Conservation (phyloP, 2,329 filamentous ascomycete species). For the Dendryphion nanum region DNA sequence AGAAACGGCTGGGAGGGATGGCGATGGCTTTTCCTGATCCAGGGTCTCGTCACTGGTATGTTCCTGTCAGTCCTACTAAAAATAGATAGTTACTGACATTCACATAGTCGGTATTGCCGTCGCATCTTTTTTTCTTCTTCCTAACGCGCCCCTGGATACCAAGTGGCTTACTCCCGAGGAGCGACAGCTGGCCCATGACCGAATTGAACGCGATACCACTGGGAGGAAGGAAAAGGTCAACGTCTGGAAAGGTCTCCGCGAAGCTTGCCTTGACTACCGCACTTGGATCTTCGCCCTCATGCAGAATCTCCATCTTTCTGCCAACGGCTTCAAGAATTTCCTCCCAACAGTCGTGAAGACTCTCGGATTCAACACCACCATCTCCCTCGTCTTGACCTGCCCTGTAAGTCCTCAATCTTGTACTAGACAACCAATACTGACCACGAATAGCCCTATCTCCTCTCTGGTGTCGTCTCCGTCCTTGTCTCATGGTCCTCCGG, state of each 20-base stretch:
- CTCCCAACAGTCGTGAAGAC: constrained; percentile 33
- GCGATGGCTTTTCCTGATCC: constrained; percentile 46
- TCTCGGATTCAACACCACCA: constrained; percentile 28
- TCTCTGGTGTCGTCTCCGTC: constrained; percentile 24
- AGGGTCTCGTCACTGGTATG: constrained; percentile 34
- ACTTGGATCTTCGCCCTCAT: constrained; percentile 18
- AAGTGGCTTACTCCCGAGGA: constrained; percentile 46
- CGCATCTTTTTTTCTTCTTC: constrained; percentile 20
- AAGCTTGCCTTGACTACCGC: constrained; percentile 13
- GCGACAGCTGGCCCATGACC: constrained; percentile 31
- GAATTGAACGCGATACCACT: constrained; percentile 46
- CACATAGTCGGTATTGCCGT: constrained; percentile 8
- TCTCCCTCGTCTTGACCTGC: constrained; percentile 26
- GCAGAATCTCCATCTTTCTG: constrained; percentile 16
- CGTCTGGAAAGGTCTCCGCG: constrained; percentile 14
- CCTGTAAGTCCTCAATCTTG: constrained; percentile 20
- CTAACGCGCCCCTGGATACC: constrained; percentile 33
- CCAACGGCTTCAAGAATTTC: constrained; percentile 29
- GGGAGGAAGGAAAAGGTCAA: constrained; percentile 19
- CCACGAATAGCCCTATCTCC: constrained; percentile 27
- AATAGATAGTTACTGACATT: neutral
- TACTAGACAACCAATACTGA: constrained; percentile 4
- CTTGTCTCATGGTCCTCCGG: constrained; percentile 24
- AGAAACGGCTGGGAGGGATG: constrained; percentile 41
- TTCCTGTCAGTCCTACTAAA: neutral